Percentiles rank a stretch among this genome's conserved stretches.
These are phyloP conservation scores for Catenaria anguillulae DNA, from an alignment of 371 early-diverging fungal species.

Conservation along the genomic window DNA sequence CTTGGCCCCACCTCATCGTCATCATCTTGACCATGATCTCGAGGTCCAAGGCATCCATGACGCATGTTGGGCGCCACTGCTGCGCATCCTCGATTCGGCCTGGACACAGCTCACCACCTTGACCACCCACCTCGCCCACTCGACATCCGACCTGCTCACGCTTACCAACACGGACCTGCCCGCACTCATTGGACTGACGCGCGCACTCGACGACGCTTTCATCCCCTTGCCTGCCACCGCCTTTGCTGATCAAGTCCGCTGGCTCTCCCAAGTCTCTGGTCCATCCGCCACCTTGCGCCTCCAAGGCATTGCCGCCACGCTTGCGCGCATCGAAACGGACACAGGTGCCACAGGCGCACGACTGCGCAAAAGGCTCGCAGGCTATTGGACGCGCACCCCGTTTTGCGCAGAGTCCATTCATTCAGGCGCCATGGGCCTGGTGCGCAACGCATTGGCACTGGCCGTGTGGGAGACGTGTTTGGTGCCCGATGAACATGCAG, in stretches of 20 bases:
- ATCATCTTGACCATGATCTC: too few relatives aligned
- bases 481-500: too few relatives aligned
- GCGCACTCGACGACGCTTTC: not conserved
- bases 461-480: too few relatives aligned
- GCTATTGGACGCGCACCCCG: not conserved
- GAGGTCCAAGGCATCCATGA: not conserved
- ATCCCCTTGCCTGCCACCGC: not conserved
- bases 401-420: slow-evolving; percentile 3
- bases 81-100: not conserved
- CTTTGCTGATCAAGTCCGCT: not conserved
- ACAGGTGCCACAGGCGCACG: not conserved
- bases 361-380: not conserved
- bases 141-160: not conserved
- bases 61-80: not conserved
- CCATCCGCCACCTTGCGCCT: not conserved
- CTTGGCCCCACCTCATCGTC: too few relatives aligned
- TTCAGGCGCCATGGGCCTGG: not conserved
- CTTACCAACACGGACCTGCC: not conserved
- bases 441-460: slow-evolving; percentile 5
- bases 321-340: not conserved
- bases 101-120: not conserved
- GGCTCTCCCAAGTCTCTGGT: not conserved
- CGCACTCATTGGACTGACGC: slow-evolving; percentile 6
- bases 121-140: not conserved
- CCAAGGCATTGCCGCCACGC: not conserved